Evolutionary conservation across 73 alveolate genomes (phyloP).

Genomic region (Symbiodinium pilosum): DNA sequence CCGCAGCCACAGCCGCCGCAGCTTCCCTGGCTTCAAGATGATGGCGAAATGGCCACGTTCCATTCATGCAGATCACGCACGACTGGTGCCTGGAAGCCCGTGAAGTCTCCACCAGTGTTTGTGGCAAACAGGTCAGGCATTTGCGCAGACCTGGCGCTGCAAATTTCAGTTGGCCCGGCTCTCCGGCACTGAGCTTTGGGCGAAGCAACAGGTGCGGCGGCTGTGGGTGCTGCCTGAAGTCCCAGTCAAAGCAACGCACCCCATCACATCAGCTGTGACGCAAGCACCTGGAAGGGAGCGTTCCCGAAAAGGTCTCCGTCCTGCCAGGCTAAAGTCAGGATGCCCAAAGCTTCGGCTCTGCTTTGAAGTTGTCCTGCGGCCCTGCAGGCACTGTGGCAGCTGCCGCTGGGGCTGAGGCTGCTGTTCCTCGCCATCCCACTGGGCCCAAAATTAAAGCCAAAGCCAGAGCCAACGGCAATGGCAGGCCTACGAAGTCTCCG

Average conservation of each 20-base stretch:
- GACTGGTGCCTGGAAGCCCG: neutral
- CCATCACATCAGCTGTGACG: neutral
- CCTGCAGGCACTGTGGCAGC: no score
- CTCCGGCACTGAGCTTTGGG: neutral
- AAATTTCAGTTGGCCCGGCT: neutral
- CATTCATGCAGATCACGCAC: no score
- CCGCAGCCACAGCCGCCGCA: constrained; percentile 7
- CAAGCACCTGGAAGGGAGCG: neutral
- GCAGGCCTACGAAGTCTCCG: constrained; percentile 49
- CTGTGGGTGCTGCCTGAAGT: neutral
- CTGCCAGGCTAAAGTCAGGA: neutral
- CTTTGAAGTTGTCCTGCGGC: no score
- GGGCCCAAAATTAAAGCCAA: no score
- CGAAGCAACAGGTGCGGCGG: neutral
- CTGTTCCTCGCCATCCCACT: neutral
- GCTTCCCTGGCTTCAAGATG: no score
- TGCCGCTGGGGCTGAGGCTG: no score
- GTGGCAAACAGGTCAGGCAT: neutral
- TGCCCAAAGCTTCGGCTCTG: no score
- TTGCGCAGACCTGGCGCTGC: neutral
- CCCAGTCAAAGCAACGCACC: neutral
- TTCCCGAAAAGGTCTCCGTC: neutral
- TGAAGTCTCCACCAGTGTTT: neutral
- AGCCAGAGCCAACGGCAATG: no score
- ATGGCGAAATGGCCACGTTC: no score